These are phyloP conservation scores for Tephrocybe sp. DNA, from an alignment of 768 basidiomycete genomes.

Conservation along the genomic window DNA sequence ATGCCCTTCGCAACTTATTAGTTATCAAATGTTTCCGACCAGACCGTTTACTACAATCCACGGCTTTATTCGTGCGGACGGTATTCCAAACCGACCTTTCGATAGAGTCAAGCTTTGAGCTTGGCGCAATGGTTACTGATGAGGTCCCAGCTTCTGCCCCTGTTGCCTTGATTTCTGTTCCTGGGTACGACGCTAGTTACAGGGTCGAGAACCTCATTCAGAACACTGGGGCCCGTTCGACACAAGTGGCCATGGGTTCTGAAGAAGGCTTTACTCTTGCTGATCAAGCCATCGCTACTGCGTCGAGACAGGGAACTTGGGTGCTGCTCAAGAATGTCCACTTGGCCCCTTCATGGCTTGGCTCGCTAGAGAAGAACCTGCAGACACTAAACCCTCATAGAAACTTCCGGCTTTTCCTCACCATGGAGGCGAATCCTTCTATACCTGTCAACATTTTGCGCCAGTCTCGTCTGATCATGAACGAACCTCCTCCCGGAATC, in stretches of 20 bases:
- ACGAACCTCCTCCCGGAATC: constrained; percentile 96
- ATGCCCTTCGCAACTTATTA: constrained; percentile 72
- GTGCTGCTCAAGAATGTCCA: constrained; percentile 98
- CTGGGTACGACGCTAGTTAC: constrained; percentile 98
- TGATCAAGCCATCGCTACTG: constrained; percentile 92
- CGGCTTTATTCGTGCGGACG: constrained; percentile 66
- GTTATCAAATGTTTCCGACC: constrained; percentile 91
- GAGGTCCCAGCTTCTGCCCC: constrained; percentile 83
- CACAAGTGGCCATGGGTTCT: constrained; percentile 97
- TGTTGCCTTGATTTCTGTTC: constrained; percentile 86
- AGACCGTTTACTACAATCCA: constrained; percentile 85
- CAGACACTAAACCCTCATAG: constrained; percentile 88
- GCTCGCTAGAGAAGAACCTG: constrained; percentile 93
- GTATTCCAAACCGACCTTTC: constrained; percentile 85
- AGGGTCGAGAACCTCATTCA: constrained; percentile 86
- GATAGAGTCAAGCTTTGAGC: constrained; percentile 68
- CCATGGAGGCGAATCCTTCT: constrained; percentile 94
- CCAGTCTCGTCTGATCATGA: constrained; percentile 96
- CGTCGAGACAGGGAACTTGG: constrained; percentile 93
- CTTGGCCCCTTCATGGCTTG: constrained; percentile 92
- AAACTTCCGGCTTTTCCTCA: constrained; percentile 95
- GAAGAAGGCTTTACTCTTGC: constrained; percentile 96
- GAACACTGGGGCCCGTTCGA: constrained; percentile 70
- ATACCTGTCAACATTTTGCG: constrained; percentile 97
- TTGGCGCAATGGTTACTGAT: constrained; percentile 71